These are phyloP conservation scores for Beauveria scarabaeidicola DNA, from an alignment of 2,329 filamentous ascomycete genomes.

Conservation along the genomic window DNA sequence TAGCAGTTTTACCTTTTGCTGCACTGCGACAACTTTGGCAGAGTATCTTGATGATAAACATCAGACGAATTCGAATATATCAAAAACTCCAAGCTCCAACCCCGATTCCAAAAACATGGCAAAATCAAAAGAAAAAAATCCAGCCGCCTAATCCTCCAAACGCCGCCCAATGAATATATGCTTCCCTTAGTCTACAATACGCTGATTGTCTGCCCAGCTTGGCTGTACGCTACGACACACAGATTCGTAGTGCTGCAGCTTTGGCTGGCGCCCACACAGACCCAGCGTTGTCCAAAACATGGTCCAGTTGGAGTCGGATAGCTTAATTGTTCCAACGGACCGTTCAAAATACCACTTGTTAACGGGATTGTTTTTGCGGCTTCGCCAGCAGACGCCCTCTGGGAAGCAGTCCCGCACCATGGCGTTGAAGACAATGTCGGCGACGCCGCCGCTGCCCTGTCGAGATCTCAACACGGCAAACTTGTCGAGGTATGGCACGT, in stretches of 20 bases:
- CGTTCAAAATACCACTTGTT: conserved; percentile 99
- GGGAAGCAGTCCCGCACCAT: conserved; percentile 90
- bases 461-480: conserved; percentile 85
- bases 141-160: not conserved
- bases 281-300: conserved; percentile 95
- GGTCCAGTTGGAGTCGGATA: conserved; percentile 79
- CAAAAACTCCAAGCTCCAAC: not conserved
- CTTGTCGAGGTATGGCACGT: conserved; percentile 93
- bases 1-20: too few relatives aligned
- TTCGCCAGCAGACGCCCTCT: conserved; percentile 83
- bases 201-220: conserved; percentile 53
- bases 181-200: conserved; percentile 44
- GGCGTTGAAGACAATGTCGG: conserved; percentile 91
- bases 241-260: conserved; percentile 60
- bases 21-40: not conserved
- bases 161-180: conserved; percentile 3
- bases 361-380: conserved; percentile 82
- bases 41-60: not conserved
- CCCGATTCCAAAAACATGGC: not conserved
- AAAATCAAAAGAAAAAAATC: not conserved
- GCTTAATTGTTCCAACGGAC: conserved; percentile 71
- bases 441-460: conserved; percentile 86
- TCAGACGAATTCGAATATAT: not conserved
- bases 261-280: conserved; percentile 44
- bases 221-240: conserved; percentile 61